phyloP scores from a whole-genome alignment of 441 rosid species.

The Euphorbia schlechtendalii region DNA sequence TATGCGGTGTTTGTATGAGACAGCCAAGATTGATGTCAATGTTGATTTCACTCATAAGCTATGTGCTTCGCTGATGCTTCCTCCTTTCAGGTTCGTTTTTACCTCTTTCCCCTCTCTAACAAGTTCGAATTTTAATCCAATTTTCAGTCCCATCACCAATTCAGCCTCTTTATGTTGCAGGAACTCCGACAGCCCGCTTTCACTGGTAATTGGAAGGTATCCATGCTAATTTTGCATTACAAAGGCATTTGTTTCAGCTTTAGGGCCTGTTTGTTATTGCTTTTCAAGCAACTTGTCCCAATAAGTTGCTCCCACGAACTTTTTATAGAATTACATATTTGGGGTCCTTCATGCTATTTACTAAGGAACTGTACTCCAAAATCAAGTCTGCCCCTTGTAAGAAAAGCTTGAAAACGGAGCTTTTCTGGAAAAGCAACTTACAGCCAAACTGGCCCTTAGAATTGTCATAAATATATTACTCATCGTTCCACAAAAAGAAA shows the following conservation, averaged over 20 bases:
- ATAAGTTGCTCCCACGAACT: too few species aligned
- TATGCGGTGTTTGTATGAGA: slow-evolving; percentile 5
- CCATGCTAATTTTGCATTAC: neutral
- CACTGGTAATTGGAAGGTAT: slow-evolving; percentile 89
- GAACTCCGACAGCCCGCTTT: slow-evolving; percentile 61
- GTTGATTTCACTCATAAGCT: slow-evolving; percentile 90
- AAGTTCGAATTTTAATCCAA: neutral
- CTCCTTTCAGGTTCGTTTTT: slow-evolving; percentile 60
- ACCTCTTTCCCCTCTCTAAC: neutral
- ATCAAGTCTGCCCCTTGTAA: too few species aligned
- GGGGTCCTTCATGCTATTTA: too few species aligned
- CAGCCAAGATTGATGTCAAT: slow-evolving; percentile 94
- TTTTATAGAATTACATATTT: too few species aligned
- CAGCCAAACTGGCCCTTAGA: too few species aligned
- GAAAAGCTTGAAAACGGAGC: too few species aligned
- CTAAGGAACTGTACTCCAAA: too few species aligned
- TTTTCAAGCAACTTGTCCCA: too few species aligned
- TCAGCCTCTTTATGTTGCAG: slow-evolving; percentile 31
- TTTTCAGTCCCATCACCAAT: neutral
- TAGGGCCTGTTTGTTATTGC: too few species aligned
- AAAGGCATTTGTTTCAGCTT: neutral
- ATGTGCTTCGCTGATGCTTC: slow-evolving; percentile 71
- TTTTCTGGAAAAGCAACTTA: too few species aligned
- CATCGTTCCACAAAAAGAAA: neutral
- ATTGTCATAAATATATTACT: too few species aligned